Evolutionary conservation across 106 monocot genomes (phyloP), one percentile per base, ranked within the genome.

Genomic region (Chionographis japonica): DNA sequence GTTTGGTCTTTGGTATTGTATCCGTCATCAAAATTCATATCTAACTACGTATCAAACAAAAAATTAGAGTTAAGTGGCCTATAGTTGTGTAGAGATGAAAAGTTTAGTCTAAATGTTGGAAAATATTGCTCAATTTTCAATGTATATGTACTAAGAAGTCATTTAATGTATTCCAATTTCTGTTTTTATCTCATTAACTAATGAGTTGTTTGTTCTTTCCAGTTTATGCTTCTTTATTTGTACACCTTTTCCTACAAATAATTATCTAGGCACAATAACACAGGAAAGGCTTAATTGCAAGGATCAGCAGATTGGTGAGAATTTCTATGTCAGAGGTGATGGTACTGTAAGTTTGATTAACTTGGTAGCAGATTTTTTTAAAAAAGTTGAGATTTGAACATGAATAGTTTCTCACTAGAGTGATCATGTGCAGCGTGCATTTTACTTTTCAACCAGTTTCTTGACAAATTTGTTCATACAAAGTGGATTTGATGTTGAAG

Each of bases 291-390:
- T 98, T 11, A 81, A 67, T 35, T 72, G 6, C 50, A 98, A 98
- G 76, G 98, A 91, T 16, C 98, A 98, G 65, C 62, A 81, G 65
- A 85, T 98, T 12, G 87, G 98, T 68, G 90, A 98, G 68, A 93
- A 88, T 40, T 98, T 98, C 76, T 98, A 81, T 79, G 98, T 93
- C 59, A 90, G 98, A 76, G 98, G 98, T 72, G 98, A 98, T 82
- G 98, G 98, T 65, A 98, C 98, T 54, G 97, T 97, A 81, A 89
- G 92, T 78, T 39, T 40, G 4, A 55, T 58, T 0, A 49, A 20
- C 14, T 62, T 50, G 20, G 40, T 42, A 27, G 27, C 46, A 46
- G 5, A 10, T 10, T 10, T 46, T 46, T 27, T 27, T 27, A 27
- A 27, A 27, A 27, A 27, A 27, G 27, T 27, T 27, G 27, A 27